Base-by-base conservation (phyloP, 371 early-diverging fungal genomes). In the Fennellomyces sp. region DNA sequence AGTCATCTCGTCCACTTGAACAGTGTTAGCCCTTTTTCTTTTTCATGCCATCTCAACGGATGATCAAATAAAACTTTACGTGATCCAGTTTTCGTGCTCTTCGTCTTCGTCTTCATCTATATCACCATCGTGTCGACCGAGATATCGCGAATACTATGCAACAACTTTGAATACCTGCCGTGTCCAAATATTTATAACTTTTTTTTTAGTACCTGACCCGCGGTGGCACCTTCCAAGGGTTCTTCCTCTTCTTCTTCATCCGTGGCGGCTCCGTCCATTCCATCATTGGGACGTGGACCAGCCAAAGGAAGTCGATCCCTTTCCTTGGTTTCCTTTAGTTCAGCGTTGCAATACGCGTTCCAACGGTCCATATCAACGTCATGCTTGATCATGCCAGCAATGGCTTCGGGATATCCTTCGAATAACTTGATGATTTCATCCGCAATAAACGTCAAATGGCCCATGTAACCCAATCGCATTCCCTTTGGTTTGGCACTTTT, bases 401-500 rank as follows among this genome's bases (percentile, higher is more conserved):
- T 72, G 3, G 77, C 73, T 11, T 81, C 78, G 3, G 82, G 83
- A 48, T 78, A 81, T 10, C 88, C 76, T 66, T 97, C 97, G 38
- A 94, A 69, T 31, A 96, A 66, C 61, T 93, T 92, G 59, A 91
- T 90, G 0, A 95, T 89, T 65, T 96, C 97, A 61, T 98, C 98
- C 26, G 96, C 88, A 58, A 98, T 95, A 54, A 94, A 93, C 0
- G 96, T 96, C 66, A 97, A 77, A 62, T 98, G 97, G 3, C 98
- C 98, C 98, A 98, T 98, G 69, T 93, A 96, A 3, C 97, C 98
- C 19, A 95, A 80, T 30, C 96, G 87, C 47, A 91, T 87, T n/a
- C 96, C 96, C 53, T 91, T 93, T 4, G 95, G 94, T 61, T 82
- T 67, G 17, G 77, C 82, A 51, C 86, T 88, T 33, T 13, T 13